A percentile compares a stretch with the other conserved stretches of the same genome.
These are phyloP conservation scores for Bonnemaisonia californica DNA, from an alignment of 31 red algal species.

Conservation along the genomic window DNA sequence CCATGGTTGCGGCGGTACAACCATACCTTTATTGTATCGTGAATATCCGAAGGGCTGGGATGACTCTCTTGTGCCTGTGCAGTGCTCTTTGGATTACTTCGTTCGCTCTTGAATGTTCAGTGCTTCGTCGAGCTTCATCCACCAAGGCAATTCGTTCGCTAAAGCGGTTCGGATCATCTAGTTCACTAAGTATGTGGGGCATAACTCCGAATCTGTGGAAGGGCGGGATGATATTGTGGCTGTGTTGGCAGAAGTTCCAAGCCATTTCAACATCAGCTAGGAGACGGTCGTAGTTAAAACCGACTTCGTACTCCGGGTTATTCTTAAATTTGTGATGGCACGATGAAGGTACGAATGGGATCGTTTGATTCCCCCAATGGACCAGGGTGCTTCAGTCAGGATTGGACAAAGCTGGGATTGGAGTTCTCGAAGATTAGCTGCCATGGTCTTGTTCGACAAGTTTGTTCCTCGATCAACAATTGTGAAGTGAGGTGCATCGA, in stretches of 20 bases:
- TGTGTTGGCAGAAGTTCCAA: slow-evolving; percentile 23
- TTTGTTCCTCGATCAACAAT: slow-evolving; percentile 35
- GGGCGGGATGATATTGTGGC: neutral
- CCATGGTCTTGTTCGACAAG: neutral
- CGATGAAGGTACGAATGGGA: neutral
- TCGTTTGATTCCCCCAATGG: slow-evolving; percentile 5
- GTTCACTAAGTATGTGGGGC: neutral
- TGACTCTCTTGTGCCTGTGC: neutral
- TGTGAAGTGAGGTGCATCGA: neutral
- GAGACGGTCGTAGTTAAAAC: neutral
- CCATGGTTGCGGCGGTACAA: neutral
- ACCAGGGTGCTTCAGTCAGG: slow-evolving; percentile 24
- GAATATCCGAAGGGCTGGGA: neutral
- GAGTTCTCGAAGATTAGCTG: neutral
- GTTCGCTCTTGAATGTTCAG: neutral
- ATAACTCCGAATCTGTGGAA: slow-evolving; percentile 1
- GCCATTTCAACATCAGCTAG: neutral
- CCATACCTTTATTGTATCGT: neutral
- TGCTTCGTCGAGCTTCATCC: neutral
- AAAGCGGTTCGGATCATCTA: neutral
- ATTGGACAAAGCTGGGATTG: slow-evolving; percentile 14
- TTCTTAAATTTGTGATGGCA: neutral
- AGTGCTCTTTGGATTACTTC: neutral
- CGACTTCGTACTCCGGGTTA: neutral
- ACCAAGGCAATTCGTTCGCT: neutral